A percentile compares a stretch with the other conserved stretches of the same genome.
Conservation (phyloP, 1,139 yeast species). For the Scheffersomyces illinoinensis region DNA sequence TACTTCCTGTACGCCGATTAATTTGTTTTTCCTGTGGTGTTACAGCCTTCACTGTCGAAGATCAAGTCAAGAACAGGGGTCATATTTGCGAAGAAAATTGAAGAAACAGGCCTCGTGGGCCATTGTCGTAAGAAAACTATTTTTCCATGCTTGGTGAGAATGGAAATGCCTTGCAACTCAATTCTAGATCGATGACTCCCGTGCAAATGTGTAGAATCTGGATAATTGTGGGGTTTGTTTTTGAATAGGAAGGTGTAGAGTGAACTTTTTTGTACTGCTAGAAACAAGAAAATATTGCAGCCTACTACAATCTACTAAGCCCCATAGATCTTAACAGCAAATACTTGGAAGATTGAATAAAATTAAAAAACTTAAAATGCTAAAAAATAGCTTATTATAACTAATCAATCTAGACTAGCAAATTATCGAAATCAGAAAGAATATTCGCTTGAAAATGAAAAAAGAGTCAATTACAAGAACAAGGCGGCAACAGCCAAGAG, state of each 20-base stretch:
- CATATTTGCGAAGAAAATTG: too few species aligned
- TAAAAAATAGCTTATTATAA: neutral
- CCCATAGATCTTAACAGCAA: neutral
- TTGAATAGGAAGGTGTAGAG: neutral
- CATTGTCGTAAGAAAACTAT: too few species aligned
- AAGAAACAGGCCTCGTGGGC: too few species aligned
- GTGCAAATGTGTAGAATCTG: neutral
- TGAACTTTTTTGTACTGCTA: neutral
- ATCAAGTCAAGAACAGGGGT: too few species aligned
- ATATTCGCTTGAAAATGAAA: neutral
- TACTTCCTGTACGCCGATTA: too few species aligned
- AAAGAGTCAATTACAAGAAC: slow-evolving; percentile 10
- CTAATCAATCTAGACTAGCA: neutral
- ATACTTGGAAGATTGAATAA: neutral
- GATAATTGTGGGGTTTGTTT: neutral
- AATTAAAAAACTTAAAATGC: neutral
- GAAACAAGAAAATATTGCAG: neutral
- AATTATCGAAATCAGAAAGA: neutral
- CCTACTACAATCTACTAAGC: neutral
- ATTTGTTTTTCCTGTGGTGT: too few species aligned
- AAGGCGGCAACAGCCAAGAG: slow-evolving; percentile 21
- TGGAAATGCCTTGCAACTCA: neutral
- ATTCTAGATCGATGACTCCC: neutral
- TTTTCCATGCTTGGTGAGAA: too few species aligned
- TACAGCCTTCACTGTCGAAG: too few species aligned